Base-by-base conservation (phyloP, 208 protist species). In the Lotmaria passim region DNA sequence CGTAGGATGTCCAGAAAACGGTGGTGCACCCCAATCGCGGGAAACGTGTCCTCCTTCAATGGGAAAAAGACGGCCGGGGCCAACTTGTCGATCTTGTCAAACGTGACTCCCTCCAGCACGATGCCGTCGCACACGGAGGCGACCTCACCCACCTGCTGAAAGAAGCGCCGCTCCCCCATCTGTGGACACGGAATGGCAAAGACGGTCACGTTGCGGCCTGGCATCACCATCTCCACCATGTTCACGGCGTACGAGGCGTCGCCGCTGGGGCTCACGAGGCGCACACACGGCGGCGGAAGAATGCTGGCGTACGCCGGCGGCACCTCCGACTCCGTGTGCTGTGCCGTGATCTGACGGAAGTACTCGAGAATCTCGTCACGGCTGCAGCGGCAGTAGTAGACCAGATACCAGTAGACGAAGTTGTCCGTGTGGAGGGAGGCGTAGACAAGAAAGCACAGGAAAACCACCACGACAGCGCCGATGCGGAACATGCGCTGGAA, bases 1-100 rank as follows among this genome's bases (percentile, higher is more conserved):
- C 83, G 83, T 12, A 96, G 24, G 39, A 96, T 85, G 57, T 93
- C 86, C 36, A 93, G 75, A 65, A 89, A 94, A 57, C 88, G 81
- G 68, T 95, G 89, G 44, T 94, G 89, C 56, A 93, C 62, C 2
- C 84, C 87, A 11, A 96, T 60, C 0, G 82, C 81, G 30, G 87
- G 82, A 47, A 96, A 96, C 1, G 89, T 94, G 73, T 93, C 69
- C n/a, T 79, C 77, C 53, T 88, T 85, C 44, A 93, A 71, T 3
- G 89, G 92, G 46, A 96, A 76, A 30, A 96, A 78, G 6, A 69
- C 55, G 6, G 85, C 86, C 0, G 92, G 92, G 14, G 69, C 34
- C 34, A 95, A 81, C 28, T 82, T 86, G 57, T 93, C 88, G 21
- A 93, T 78, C n/a, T 75, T 52, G 14, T 89, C 87, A 56, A 94